A percentile compares a stretch with the other conserved stretches of the same genome.
phyloP scores from a whole-genome alignment of 192 early-diverging fungal genomes.

The Podila epicladia region DNA sequence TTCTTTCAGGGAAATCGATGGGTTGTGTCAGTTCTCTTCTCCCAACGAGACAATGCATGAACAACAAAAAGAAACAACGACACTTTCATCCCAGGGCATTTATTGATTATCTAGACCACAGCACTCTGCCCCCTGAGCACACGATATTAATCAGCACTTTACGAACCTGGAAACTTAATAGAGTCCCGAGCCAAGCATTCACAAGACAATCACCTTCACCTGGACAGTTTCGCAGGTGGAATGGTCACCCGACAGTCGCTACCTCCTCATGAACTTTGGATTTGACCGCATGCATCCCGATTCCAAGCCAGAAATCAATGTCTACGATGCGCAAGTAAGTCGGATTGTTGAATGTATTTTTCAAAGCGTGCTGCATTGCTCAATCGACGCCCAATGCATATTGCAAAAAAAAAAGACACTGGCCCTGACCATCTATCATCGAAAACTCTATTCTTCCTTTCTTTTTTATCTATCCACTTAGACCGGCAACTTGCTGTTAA shows the following conservation, averaged over 20 bases:
- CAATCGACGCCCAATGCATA: background rate
- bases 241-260: slow-evolving; percentile 42
- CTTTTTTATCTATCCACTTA: background rate
- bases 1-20: too few species aligned
- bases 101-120: too few species aligned
- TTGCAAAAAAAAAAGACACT: too few species aligned
- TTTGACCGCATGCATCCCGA: background rate
- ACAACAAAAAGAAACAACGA: too few species aligned
- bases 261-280: slow-evolving; percentile 12
- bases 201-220: slow-evolving; percentile 11
- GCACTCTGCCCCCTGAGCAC: too few species aligned
- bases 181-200: slow-evolving; percentile 26
- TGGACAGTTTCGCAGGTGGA: slow-evolving; percentile 4
- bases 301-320: background rate
- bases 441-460: background rate
- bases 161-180: background rate
- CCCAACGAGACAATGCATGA: too few species aligned
- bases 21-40: too few species aligned
- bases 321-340: slow-evolving; percentile 18
- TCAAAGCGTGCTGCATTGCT: background rate
- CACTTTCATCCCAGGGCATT: too few species aligned
- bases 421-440: background rate
- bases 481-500: slow-evolving; percentile 14
- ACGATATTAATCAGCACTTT: too few species aligned
- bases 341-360: background rate